Evolutionary conservation across 371 early-diverging fungal genomes (phyloP).

Genomic region (Mortierella sp.): DNA sequence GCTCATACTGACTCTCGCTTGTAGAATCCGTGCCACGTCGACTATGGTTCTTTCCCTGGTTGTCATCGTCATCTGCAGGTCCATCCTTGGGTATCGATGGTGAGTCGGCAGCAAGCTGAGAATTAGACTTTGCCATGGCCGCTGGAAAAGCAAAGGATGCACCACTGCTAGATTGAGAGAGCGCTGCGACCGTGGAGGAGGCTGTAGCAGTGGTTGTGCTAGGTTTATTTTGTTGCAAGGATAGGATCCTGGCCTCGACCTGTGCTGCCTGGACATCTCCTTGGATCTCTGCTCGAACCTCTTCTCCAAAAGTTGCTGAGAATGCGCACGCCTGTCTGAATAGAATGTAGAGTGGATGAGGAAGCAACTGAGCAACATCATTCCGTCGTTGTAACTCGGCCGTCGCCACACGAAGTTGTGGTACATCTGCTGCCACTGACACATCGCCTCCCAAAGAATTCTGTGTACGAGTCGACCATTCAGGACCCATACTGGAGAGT

Average conservation of each 20-base stretch:
- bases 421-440: background rate
- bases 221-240: constrained; percentile 1
- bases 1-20: constrained; percentile 18
- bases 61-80: constrained; percentile 23
- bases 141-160: too few species aligned
- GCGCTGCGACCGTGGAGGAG: background rate
- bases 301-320: constrained; percentile 40
- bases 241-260: constrained; percentile 14
- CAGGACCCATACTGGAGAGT: too few species aligned
- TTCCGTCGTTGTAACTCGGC: constrained; percentile 27
- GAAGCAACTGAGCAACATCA: constrained; percentile 32
- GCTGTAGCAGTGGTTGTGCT: background rate
- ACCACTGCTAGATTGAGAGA: too few species aligned
- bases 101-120: constrained; percentile 4
- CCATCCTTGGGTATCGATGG: constrained; percentile 25
- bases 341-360: constrained; percentile 36
- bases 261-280: constrained; percentile 33
- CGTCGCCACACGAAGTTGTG: constrained; percentile 26
- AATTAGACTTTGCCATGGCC: too few species aligned
- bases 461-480: constrained; percentile 7
- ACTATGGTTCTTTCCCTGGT: constrained; percentile 5
- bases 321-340: constrained; percentile 43
- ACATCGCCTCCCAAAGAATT: background rate
- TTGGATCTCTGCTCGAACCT: constrained; percentile 36
- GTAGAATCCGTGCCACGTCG: constrained; percentile 18